phyloP scores from a whole-genome alignment of 208 protist genomes.

The Porcisia hertigi region DNA sequence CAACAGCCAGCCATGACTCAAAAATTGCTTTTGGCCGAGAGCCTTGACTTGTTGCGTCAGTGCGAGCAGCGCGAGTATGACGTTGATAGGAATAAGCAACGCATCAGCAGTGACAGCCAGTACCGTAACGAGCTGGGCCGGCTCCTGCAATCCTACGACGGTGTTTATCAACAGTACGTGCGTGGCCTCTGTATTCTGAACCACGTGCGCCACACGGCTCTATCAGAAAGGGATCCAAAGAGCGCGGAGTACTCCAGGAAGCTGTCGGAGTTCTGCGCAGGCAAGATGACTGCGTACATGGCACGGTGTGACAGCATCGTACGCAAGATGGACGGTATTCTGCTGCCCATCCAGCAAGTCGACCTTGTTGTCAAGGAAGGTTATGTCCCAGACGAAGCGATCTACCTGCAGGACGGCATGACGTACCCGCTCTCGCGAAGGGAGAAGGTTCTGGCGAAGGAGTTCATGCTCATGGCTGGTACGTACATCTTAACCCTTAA shows the following conservation, averaged over 20 bases:
- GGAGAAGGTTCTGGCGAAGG: slow-evolving; percentile 40
- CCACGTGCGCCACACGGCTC: slow-evolving; percentile 63
- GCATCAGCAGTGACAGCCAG: slow-evolving; percentile 45
- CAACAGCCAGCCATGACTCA: slow-evolving; percentile 49
- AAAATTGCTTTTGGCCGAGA: slow-evolving; percentile 77
- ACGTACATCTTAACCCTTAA: slow-evolving; percentile 75
- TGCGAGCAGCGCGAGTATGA: slow-evolving; percentile 75
- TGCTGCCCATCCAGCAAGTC: slow-evolving; percentile 66
- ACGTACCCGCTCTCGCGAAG: slow-evolving; percentile 48
- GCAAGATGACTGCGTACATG: slow-evolving; percentile 76
- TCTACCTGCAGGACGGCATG: slow-evolving; percentile 58
- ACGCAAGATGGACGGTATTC: slow-evolving; percentile 69
- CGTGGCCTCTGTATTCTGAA: slow-evolving; percentile 76
- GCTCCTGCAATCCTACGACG: slow-evolving; percentile 58
- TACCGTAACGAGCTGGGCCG: slow-evolving; percentile 47
- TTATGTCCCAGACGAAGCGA: slow-evolving; percentile 38
- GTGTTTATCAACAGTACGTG: slow-evolving; percentile 63
- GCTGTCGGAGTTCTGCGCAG: slow-evolving; percentile 61
- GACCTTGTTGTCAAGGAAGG: slow-evolving; percentile 48
- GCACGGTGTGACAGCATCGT: slow-evolving; percentile 68
- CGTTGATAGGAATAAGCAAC: slow-evolving; percentile 50
- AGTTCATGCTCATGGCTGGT: slow-evolving; percentile 54
- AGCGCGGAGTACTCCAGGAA: slow-evolving; percentile 51
- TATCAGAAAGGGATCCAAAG: slow-evolving; percentile 37
- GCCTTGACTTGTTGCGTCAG: slow-evolving; percentile 73